Base-by-base conservation (phyloP, 2,329 filamentous ascomycete genomes). In the Leptographium galeiforme region DNA sequence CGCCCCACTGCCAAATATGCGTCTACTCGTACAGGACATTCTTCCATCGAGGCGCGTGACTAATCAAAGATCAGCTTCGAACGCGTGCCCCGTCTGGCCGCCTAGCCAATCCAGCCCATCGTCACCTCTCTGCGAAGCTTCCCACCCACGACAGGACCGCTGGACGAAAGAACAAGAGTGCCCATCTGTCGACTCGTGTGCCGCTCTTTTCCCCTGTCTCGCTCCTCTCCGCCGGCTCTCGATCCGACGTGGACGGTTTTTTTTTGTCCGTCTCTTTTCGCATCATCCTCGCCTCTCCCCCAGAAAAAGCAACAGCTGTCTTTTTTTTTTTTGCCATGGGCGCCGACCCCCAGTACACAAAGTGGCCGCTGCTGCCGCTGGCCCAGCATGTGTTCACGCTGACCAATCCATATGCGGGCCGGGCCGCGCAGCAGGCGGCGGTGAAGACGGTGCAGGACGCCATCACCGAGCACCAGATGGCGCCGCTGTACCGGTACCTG, bases 311-410 rank as follows among this genome's bases (percentile, higher is more conserved):
- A 46, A 32, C 6, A 30, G 18, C 6, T n/a, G 16, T 3, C 18
- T 13, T 18, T 6, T 34, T 34, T 39, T 18, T 39, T 12, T 49
- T 30, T 52, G 48, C 72, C 74, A 89, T 85, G 81, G 81, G 81
- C 63, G 79, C 87, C 66, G 87, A 93, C 71, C 85, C 86, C 61
- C 87, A 89, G 70, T 90, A 90, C 72, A 84, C 85, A 63, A 87
- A 88, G 71, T 91, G 85, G 74, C 87, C 88, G 57, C 76, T 89
- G 69, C 81, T 93, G 66, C 79, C 86, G 61, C 78, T 94, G 63
- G 80, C 86, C 58, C 87, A 93, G 74, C 82, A 89, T 67, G 87
- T 93, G 70, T 93, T 93, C 74, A 84, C 84, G 65, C 78, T 93
- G 72, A 89, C 86, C 66, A 90, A 90, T 69, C 81, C 85, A 61